Evolutionary conservation across 805 yeast species (phyloP).

Genomic region (Yueomyces sp.): DNA sequence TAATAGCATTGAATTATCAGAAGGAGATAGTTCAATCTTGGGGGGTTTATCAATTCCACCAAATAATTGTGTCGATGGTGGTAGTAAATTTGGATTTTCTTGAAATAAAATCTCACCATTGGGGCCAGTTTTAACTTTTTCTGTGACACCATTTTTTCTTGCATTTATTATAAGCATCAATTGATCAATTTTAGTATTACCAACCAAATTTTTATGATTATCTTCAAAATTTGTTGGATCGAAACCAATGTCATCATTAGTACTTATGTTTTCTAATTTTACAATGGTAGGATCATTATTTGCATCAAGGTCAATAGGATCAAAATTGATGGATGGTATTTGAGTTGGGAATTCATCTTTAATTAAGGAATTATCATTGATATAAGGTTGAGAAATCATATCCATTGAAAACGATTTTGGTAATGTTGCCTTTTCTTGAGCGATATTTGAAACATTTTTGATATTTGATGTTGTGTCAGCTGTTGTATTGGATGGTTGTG

Average conservation of each 20-base stretch:
- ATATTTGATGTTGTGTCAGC: too few relatives aligned
- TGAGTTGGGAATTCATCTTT: background rate
- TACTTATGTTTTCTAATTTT: too few relatives aligned
- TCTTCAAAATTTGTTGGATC: conserved; percentile 25
- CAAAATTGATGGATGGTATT: background rate
- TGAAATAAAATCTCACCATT: conserved; percentile 56
- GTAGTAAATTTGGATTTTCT: conserved; percentile 34
- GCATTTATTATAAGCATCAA: conserved; percentile 87
- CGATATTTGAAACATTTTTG: too few relatives aligned
- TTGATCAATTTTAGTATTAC: conserved; percentile 84
- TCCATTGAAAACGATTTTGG: too few relatives aligned
- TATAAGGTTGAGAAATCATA: too few relatives aligned
- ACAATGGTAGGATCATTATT: too few relatives aligned
- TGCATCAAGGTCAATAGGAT: too few relatives aligned
- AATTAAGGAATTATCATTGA: too few relatives aligned
- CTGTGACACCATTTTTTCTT: conserved; percentile 60
- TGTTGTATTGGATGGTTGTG: background rate
- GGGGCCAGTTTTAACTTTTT: conserved; percentile 46
- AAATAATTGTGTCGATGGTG: conserved; percentile 51
- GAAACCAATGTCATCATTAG: background rate
- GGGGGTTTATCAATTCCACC: conserved; percentile 67
- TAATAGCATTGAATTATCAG: background rate
- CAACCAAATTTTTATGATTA: conserved; percentile 58
- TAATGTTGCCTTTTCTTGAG: too few relatives aligned
- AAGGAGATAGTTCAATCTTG: background rate